Base-by-base conservation (phyloP, 257 asterid species). In the Solanum chmielewskii region DNA sequence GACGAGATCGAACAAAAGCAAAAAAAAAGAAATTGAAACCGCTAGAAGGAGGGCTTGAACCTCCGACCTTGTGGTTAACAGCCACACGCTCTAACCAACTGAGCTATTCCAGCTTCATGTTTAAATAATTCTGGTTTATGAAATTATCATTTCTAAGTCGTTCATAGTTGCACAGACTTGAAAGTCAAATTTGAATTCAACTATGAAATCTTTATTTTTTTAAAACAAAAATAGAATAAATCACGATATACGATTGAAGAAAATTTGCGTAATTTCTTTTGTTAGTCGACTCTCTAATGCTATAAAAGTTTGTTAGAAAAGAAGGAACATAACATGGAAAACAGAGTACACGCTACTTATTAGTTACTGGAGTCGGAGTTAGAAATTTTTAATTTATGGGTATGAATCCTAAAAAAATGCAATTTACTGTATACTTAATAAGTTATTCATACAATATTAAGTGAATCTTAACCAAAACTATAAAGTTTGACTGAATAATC, bases 1-100 rank as follows among this genome's bases (percentile, higher is more conserved):
- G n/a, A 4, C 4, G 1, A 56, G 64, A 56, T 56, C 7, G 64
- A 56, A 52, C 2, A 2, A 52, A 52, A 52, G 62, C 62, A 52
- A 56, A 56, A 18, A 7, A 8, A 2, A 8, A 21, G 8, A 3
- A 3, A 9, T 33, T 0, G 1, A 62, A 20, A 9, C 5, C 94
- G 92, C 95, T 93, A 93, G 94, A 93, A 91, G 93, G 90, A 29
- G 94, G 94, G 95, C 81, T 93, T 83, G 93, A 91, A 96, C 98
- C 98, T 97, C 96, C 98, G 98, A 96, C 99, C 99, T 97, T 96
- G 99, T 97, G 98, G 99, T 96, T 96, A 96, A 95, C 98, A 97
- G 99, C 99, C 99, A 97, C 99, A 97, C 99, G 98, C 98, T 97
- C 99, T 97, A 97, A 90, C 99, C 99, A 96, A 92, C 99, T 97